Conservation (phyloP, 1,284 basidiomycete species). For the Retiboletus flavoniger region DNA sequence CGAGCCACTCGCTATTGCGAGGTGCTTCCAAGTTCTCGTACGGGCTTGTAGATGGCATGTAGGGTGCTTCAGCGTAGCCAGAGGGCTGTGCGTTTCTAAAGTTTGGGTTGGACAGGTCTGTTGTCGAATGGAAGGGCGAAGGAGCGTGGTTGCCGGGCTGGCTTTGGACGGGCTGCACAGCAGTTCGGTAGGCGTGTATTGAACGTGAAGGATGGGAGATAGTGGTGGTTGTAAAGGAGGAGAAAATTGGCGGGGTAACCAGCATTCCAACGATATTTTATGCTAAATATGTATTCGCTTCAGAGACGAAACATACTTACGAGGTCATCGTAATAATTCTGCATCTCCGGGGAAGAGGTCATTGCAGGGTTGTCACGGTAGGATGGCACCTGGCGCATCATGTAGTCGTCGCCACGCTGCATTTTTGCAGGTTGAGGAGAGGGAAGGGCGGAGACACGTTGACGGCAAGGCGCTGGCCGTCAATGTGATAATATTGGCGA, state of each 20-base stretch:
- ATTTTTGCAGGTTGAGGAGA: slow-evolving; percentile 6
- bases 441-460: neutral
- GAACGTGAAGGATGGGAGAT: neutral
- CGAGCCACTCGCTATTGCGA: slow-evolving; percentile 36
- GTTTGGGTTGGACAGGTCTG: slow-evolving; percentile 23
- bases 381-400: slow-evolving; percentile 29
- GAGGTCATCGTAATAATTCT: slow-evolving; percentile 34
- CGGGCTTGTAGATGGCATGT: slow-evolving; percentile 25
- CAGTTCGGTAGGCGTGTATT: slow-evolving; percentile 3
- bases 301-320: slow-evolving; percentile 15
- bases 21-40: slow-evolving; percentile 29
- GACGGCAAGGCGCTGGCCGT: neutral
- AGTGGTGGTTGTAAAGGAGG: neutral
- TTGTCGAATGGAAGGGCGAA: slow-evolving; percentile 24
- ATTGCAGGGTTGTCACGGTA: slow-evolving; percentile 27
- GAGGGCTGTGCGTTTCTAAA: slow-evolving; percentile 27
- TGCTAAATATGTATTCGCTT: slow-evolving; percentile 15
- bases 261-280: slow-evolving; percentile 3
- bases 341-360: slow-evolving; percentile 29
- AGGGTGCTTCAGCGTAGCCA: slow-evolving; percentile 28
- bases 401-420: slow-evolving; percentile 30
- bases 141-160: slow-evolving; percentile 31
- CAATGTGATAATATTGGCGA: neutral
- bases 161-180: slow-evolving; percentile 27
- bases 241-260: neutral